Percentiles rank a stretch among this genome's conserved stretches.
Evolutionary conservation across 108 stramenopile species (phyloP).

Genomic region (Skeletonema menzelii): DNA sequence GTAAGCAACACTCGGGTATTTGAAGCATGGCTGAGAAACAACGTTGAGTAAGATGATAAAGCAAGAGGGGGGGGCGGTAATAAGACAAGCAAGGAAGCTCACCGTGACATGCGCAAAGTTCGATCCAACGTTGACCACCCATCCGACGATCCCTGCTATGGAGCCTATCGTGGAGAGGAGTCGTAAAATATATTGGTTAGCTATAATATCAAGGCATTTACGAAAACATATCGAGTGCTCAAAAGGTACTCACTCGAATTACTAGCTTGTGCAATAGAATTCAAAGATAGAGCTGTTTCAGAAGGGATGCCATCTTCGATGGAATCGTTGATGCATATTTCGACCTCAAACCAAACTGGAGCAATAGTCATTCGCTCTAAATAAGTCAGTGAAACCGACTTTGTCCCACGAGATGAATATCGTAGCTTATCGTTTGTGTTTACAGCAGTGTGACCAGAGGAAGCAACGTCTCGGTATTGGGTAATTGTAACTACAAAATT

Average conservation of each 20-base stretch:
- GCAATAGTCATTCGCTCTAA: slow-evolving; percentile 22
- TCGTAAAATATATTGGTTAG: not conserved
- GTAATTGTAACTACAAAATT: slow-evolving; percentile 17
- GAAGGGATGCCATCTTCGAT: not conserved
- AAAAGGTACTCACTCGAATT: slow-evolving; percentile 12
- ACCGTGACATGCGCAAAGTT: slow-evolving; percentile 38
- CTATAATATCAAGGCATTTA: not conserved
- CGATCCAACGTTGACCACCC: slow-evolving; percentile 30
- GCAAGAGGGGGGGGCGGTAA: not conserved
- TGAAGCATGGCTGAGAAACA: slow-evolving; percentile 15
- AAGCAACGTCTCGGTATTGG: slow-evolving; percentile 1
- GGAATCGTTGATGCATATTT: slow-evolving; percentile 24
- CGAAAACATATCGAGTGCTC: not conserved
- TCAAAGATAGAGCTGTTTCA: slow-evolving; percentile 14
- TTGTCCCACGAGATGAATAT: slow-evolving; percentile 2
- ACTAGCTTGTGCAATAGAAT: slow-evolving; percentile 19
- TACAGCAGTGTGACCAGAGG: not conserved
- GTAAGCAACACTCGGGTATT: slow-evolving; percentile 11
- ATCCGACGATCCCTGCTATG: slow-evolving; percentile 23
- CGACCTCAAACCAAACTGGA: slow-evolving; percentile 23
- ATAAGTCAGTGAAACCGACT: slow-evolving; percentile 11
- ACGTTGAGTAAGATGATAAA: not conserved
- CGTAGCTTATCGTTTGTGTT: slow-evolving; percentile 7
- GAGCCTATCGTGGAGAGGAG: not conserved
- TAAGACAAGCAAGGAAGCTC: not conserved